Evolutionary conservation across 164 flowering plant genomes (phyloP).

Genomic region (Piper longum): DNA sequence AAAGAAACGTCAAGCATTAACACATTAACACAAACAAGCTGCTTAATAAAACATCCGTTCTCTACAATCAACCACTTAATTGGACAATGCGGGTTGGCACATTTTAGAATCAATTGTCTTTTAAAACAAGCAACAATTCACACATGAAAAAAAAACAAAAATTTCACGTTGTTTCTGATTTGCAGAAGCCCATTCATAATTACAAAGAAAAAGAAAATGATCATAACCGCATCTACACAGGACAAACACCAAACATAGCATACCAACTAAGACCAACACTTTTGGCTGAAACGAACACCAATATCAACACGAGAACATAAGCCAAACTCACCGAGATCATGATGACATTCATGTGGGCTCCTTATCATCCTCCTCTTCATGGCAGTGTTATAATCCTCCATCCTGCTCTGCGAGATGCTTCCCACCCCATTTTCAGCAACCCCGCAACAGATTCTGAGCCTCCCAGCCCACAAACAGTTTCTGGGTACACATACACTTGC

Average conservation of each 20-base stretch:
- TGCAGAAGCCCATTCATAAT: neutral
- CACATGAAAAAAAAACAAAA: too few relatives aligned
- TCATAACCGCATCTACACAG: too few relatives aligned
- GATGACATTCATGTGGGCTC: conserved; percentile 91
- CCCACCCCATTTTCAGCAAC: conserved; percentile 16
- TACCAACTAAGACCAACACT: too few relatives aligned
- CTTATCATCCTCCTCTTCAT: conserved; percentile 88
- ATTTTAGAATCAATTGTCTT: too few relatives aligned
- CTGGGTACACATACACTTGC: neutral
- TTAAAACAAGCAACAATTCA: too few relatives aligned
- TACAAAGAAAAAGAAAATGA: neutral
- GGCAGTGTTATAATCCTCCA: conserved; percentile 72
- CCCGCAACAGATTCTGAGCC: conserved; percentile 21
- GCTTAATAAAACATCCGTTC: neutral
- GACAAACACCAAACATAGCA: too few relatives aligned
- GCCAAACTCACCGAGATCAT: conserved; percentile 53
- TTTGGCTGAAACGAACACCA: too few relatives aligned
- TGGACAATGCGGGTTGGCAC: too few relatives aligned
- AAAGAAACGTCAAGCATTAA: neutral
- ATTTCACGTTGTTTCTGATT: too few relatives aligned
- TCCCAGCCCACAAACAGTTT: conserved; percentile 8
- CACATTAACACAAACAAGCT: neutral
- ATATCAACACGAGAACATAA: neutral
- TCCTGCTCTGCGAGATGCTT: conserved; percentile 17
- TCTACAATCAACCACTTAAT: neutral